Evolutionary conservation across 164 flowering plant species (phyloP).

Genomic region (Aristolochia contorta): DNA sequence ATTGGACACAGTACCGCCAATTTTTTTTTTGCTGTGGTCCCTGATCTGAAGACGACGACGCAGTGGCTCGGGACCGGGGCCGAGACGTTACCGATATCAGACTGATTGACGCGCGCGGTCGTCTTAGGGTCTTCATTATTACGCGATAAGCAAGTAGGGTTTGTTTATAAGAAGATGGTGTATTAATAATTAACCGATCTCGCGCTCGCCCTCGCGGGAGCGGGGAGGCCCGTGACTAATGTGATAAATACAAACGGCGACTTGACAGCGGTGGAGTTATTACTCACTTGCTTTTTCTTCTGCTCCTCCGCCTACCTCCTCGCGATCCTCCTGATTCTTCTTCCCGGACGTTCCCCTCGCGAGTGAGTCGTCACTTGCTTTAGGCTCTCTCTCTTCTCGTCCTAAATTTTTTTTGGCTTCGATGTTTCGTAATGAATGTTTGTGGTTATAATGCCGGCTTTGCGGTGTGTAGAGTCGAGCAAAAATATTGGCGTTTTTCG

Average conservation of each 20-base stretch:
- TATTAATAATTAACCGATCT: background rate
- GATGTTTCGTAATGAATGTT: too few species aligned
- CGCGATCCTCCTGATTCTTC: background rate
- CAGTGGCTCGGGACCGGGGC: background rate
- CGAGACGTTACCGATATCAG: background rate
- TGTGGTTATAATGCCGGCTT: too few species aligned
- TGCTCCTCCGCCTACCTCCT: background rate
- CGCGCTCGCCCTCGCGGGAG: too few species aligned
- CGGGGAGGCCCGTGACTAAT: slow-evolving; percentile 8
- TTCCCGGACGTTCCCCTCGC: background rate
- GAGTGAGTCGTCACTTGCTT: background rate
- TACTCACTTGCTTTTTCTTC: slow-evolving; percentile 3
- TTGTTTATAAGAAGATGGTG: background rate
- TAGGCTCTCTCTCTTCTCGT: background rate
- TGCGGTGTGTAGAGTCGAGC: too few species aligned
- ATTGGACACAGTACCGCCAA: too few species aligned
- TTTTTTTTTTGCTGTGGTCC: background rate
- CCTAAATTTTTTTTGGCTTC: background rate
- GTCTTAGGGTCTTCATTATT: too few species aligned
- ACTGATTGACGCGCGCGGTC: background rate
- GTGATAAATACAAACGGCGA: slow-evolving; percentile 20
- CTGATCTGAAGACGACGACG: background rate
- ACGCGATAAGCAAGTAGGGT: too few species aligned
- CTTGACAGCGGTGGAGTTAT: slow-evolving; percentile 3
- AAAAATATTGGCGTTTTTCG: too few species aligned